A percentile compares a stretch with the other conserved stretches of the same genome.
These are phyloP conservation scores for Odonthalia washingtoniensis DNA, from an alignment of 31 red algal species.

Conservation along the genomic window DNA sequence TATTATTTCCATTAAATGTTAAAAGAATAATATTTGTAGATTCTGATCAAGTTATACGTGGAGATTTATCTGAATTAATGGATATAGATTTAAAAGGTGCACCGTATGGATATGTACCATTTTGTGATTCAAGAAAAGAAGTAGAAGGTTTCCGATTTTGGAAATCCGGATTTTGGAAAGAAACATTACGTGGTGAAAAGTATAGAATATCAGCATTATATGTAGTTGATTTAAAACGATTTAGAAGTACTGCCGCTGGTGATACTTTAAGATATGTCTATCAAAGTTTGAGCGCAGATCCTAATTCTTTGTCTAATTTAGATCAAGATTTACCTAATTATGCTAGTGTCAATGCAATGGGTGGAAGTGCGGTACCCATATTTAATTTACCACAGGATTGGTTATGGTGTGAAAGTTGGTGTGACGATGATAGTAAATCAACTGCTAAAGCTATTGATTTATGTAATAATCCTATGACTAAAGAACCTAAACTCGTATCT, in stretches of 20 bases:
- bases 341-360: slow-evolving; percentile 60
- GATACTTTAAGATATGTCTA: slow-evolving; percentile 90
- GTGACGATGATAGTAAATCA: slow-evolving; percentile 88
- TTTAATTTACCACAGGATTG: slow-evolving; percentile 90
- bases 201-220: slow-evolving; percentile 97
- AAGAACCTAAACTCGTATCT: slow-evolving; percentile 86
- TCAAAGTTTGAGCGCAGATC: slow-evolving; percentile 89
- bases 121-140: slow-evolving; percentile 92
- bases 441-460: slow-evolving; percentile 95
- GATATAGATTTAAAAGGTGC: slow-evolving; percentile 80
- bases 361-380: slow-evolving; percentile 69
- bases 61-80: slow-evolving; percentile 90
- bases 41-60: slow-evolving; percentile 97
- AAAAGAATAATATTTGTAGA: slow-evolving; percentile 93
- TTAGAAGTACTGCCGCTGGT: slow-evolving; percentile 81
- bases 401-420: slow-evolving; percentile 99
- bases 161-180: slow-evolving; percentile 94
- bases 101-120: slow-evolving; percentile 96
- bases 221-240: slow-evolving; percentile 89
- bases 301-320: slow-evolving; percentile 87
- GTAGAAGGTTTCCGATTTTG: slow-evolving; percentile 96
- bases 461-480: slow-evolving; percentile 98
- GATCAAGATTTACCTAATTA: slow-evolving; percentile 99
- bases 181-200: slow-evolving; percentile 71
- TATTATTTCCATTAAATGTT: slow-evolving; percentile 90